Evolutionary conservation across 495 filamentous ascomycete species (phyloP).

Genomic region (Opeltia flavorubescens): DNA sequence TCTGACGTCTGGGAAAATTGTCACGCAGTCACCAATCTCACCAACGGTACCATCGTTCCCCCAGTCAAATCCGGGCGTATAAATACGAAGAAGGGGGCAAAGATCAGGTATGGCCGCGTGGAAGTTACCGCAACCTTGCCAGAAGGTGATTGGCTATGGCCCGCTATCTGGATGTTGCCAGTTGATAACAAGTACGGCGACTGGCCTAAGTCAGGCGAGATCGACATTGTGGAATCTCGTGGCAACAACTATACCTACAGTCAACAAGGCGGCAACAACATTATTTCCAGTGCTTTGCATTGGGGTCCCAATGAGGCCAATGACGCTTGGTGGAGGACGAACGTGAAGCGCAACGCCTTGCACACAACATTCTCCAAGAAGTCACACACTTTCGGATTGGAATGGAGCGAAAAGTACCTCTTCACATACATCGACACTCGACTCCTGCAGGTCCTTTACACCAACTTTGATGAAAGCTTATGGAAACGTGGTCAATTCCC

Average conservation of each 20-base stretch:
- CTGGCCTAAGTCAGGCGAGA: conserved; percentile 76
- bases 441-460: conserved; percentile 66
- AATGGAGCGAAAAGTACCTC: conserved; percentile 80
- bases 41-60: conserved; percentile 60
- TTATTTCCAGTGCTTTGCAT: conserved; percentile 65
- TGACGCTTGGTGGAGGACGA: conserved; percentile 34
- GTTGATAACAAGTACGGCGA: conserved; percentile 53
- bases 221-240: conserved; percentile 66
- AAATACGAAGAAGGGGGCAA: conserved; percentile 51
- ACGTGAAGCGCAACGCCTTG: conserved; percentile 45
- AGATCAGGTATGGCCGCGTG: conserved; percentile 68
- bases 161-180: conserved; percentile 83
- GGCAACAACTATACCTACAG: conserved; percentile 65
- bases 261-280: conserved; percentile 65
- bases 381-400: conserved; percentile 60
- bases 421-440: conserved; percentile 76
- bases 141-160: conserved; percentile 76
- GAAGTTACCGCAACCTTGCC: conserved; percentile 67
- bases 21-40: conserved; percentile 48
- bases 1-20: conserved; percentile 41
- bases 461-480: conserved; percentile 55
- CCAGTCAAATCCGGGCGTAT: conserved; percentile 68
- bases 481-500: conserved; percentile 70
- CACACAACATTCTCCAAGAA: conserved; percentile 55
- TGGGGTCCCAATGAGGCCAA: conserved; percentile 40